Conservation (phyloP, 2,329 filamentous ascomycete genomes). For the Venturiaceae sp. region DNA sequence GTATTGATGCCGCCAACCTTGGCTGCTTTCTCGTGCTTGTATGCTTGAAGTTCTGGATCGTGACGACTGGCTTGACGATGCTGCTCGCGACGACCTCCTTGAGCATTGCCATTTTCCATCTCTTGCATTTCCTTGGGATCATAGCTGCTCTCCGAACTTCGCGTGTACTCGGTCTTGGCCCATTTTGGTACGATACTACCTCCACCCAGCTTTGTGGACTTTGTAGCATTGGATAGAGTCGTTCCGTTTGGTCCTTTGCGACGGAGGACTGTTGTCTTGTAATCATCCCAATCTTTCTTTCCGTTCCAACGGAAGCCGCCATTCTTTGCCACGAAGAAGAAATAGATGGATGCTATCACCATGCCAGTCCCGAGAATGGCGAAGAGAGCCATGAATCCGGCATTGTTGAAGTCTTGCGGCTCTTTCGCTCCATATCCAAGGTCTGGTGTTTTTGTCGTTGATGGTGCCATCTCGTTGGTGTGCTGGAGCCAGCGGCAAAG, state of each 20-base stretch:
- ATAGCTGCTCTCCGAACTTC: constrained; percentile 26
- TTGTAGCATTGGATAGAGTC: constrained; percentile 71
- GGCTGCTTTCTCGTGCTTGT: constrained; percentile 78
- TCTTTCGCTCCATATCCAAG: constrained; percentile 24
- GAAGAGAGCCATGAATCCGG: constrained; percentile 73
- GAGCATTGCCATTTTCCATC: constrained; percentile 29
- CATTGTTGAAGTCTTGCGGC: constrained; percentile 32
- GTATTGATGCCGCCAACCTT: constrained; percentile 85
- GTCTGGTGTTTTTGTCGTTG: constrained; percentile 8
- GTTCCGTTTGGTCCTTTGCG: constrained; percentile 85
- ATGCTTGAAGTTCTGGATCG: constrained; percentile 61
- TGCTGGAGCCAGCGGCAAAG: not conserved
- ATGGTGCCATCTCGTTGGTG: not conserved
- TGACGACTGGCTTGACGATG: constrained; percentile 43
- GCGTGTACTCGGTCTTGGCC: constrained; percentile 21
- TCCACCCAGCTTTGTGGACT: constrained; percentile 75
- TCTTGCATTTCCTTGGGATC: constrained; percentile 30
- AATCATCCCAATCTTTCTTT: constrained; percentile 92
- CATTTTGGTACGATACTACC: constrained; percentile 56
- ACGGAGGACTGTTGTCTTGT: constrained; percentile 87
- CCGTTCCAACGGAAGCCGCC: constrained; percentile 71
- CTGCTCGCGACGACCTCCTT: constrained; percentile 14
- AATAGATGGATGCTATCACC: constrained; percentile 74
- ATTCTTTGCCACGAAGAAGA: constrained; percentile 98
- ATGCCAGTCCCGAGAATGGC: constrained; percentile 72